Evolutionary conservation across 2,329 filamentous ascomycete genomes (phyloP).

Genomic region (Phaeosphaeriaceae sp.): DNA sequence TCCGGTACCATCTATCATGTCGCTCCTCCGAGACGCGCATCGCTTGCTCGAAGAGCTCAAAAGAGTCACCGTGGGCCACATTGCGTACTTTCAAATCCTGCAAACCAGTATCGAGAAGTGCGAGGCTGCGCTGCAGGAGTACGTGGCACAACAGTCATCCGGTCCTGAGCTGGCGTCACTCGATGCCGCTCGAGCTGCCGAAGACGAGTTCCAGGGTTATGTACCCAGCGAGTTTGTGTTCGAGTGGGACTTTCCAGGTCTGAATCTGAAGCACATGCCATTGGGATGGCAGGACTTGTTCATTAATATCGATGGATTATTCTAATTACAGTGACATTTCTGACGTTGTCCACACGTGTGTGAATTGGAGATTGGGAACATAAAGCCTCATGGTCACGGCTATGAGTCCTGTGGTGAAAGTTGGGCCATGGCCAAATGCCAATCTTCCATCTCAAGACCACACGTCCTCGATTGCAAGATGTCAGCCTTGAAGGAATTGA

Average conservation of each 20-base stretch:
- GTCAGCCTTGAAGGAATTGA: no score
- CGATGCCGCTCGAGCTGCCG: slow-evolving; percentile 37
- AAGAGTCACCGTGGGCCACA: slow-evolving; percentile 52
- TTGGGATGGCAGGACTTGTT: slow-evolving; percentile 58
- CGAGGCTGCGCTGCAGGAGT: slow-evolving; percentile 53
- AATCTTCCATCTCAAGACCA: no score
- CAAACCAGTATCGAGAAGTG: slow-evolving; percentile 60
- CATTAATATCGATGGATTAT: slow-evolving; percentile 50
- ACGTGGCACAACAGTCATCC: slow-evolving; percentile 24
- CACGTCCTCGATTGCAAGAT: no score
- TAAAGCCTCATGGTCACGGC: no score
- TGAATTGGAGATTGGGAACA: no score
- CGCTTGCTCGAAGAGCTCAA: slow-evolving; percentile 54
- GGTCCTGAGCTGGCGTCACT: slow-evolving; percentile 2
- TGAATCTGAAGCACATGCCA: slow-evolving; percentile 60
- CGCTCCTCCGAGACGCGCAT: slow-evolving; percentile 54
- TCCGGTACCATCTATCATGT: slow-evolving; percentile 45
- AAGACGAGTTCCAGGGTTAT: slow-evolving; percentile 61
- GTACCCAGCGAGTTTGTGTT: slow-evolving; percentile 63
- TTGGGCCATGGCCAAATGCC: no score
- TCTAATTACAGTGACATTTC: no score
- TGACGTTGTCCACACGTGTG: no score
- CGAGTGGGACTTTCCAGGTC: slow-evolving; percentile 65
- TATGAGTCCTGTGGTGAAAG: no score
- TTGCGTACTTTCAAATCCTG: slow-evolving; percentile 58